phyloP scores from a whole-genome alignment of 345 rosid genomes.

The Raphanus raphanistrum region DNA sequence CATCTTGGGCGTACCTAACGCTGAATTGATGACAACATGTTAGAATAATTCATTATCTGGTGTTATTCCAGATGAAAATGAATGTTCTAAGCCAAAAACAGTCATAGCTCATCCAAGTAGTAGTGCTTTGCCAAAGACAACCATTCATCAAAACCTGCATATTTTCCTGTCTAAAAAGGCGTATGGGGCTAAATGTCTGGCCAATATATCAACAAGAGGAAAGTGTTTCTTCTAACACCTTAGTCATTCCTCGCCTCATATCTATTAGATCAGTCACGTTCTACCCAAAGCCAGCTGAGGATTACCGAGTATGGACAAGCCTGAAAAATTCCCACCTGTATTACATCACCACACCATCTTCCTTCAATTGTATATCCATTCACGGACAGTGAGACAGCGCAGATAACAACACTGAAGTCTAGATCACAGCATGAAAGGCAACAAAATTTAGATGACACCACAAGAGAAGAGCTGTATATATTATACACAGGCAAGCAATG shows the following conservation, averaged over 20 bases:
- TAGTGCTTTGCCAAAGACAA: slow-evolving; percentile 7
- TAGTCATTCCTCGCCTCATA: not conserved
- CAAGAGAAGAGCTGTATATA: not conserved
- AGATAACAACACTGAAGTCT: not conserved
- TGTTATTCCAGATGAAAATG: slow-evolving; percentile 5
- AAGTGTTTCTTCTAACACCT: not conserved
- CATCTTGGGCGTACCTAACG: not conserved
- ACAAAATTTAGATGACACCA: not conserved
- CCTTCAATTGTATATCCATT: not conserved
- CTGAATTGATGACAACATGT: not conserved
- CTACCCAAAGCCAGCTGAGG: slow-evolving; percentile 18
- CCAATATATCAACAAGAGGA: not conserved
- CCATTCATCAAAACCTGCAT: slow-evolving; percentile 5
- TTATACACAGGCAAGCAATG: slow-evolving; percentile 12
- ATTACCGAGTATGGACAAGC: not conserved
- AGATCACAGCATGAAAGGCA: slow-evolving; percentile 5
- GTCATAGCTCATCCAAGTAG: slow-evolving; percentile 7
- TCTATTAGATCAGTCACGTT: slow-evolving; percentile 3
- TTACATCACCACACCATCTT: slow-evolving; percentile 4
- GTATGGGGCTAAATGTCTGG: not conserved
- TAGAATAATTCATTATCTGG: not conserved
- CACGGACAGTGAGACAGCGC: not conserved
- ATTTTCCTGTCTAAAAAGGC: not conserved
- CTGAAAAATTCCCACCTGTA: slow-evolving; percentile 13
- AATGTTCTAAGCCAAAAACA: slow-evolving; percentile 15